Evolutionary conservation across 352 stramenopile genomes (phyloP), one percentile per base, ranked within the genome.

Genomic region (Globisporangium viniferum): DNA sequence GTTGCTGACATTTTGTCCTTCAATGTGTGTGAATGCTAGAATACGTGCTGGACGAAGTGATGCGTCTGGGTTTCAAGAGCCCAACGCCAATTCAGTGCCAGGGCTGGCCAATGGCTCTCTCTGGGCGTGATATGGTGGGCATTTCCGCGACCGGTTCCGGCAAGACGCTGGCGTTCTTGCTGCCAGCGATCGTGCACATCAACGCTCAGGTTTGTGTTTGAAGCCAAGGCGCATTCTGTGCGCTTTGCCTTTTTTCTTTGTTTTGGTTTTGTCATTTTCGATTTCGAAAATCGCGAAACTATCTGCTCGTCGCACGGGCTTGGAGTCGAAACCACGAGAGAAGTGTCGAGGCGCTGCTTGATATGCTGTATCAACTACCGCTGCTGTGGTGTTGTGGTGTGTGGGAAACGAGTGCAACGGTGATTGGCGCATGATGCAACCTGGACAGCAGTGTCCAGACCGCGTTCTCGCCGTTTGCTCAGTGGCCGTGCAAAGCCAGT

Each of bases 111-210:
- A 99, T 99, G 97, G 98, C 97, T 20, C 79, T 97, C 5, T 98
- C 97, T 33, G 98, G 98, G 58, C 91, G 96, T 60, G 98, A 99
- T 78, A 99, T 99, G 94, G 97, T 99, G 54, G 98, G 98, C 65
- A 98, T 99, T 73, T 98, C 92, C 33, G 96, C 97, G 5, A 99
- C 98, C 8, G 98, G 98, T 2, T 98, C 92, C 6, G 98, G 98
- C 62, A 99, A 99, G 78, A 99, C 97, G 33, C 71, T 99, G 56
- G 95, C 97, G 39, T 99, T 99, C 84, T 89, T 99, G 74, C 84
- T 99, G n/a, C 98, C 98, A 14, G 97, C 94, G 41, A 99, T 99
- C 90, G 98, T 99, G 73, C 98, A 99, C 82, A 99, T 99, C 86
- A 99, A 99, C 84, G 98, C 97, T 72, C 96, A 99, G 95, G 97